Base-by-base conservation (phyloP, 495 filamentous ascomycete species). In the Emericellopsis terricola region DNA sequence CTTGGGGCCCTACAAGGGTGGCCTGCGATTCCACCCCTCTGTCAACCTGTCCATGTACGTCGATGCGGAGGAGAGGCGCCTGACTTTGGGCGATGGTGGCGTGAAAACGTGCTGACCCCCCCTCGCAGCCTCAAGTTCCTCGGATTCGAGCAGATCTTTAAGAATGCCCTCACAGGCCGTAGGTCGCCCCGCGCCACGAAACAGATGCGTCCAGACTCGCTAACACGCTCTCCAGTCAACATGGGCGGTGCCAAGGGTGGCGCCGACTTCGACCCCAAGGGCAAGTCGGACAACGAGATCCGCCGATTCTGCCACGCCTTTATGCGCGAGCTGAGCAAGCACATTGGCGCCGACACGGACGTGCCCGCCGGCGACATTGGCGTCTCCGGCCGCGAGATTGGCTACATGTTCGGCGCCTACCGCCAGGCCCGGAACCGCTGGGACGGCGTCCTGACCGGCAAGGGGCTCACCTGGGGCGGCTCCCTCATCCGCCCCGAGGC, bases 121-220 rank as follows among this genome's bases (percentile, higher is more conserved):
- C n/a, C n/a, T n/a, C 34, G 23, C 30, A 59, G 53, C 51, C 70
- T 97, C 42, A 97, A 97, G 66, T 96, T 96, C 69, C 68, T 97
- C 47, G 89, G 87, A 36, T 94, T 96, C 55, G 89, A 97, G 76
- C 89, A 97, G 69, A 89, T 83, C 62, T 94, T 97, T 71, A 97
- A 97, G 76, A 97, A 97, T 85, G 89, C 89, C 42, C 65, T 97
- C 47, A 96, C 89, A 40, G 89, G 89, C 43, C 60, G 81, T 87
- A 64, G 69, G 81, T 79, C 14, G 9, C 3, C 29, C 29, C 4
- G 14, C 19, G 3, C 11, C n/a, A n/a, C n/a, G 14, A 6, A 16
- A 31, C 14, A 17, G 14, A 31, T 6, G 6, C 11, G 6, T 26
- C 6, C 6, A 6, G 23, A 18, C 15, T 19, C n/a, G 17, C 14